phyloP scores from a whole-genome alignment of 305 asterid species.

The Fraxinus dipetala region DNA sequence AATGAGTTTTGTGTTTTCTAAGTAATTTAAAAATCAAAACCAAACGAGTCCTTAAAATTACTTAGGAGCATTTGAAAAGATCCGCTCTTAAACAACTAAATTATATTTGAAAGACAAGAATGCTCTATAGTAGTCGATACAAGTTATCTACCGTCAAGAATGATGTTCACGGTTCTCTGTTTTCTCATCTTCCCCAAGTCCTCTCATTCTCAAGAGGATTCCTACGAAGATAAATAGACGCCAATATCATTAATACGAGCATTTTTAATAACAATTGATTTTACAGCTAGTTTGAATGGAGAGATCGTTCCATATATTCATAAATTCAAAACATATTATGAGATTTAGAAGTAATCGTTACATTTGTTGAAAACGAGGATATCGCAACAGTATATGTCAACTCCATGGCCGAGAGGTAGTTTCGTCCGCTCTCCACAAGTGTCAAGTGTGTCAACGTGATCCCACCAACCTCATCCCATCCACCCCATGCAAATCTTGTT shows the following conservation, averaged over 20 bases:
- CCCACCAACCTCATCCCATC: conserved; percentile 20
- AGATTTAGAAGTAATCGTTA: not conserved
- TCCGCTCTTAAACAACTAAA: not conserved
- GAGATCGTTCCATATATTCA: not conserved
- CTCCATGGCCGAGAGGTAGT: conserved; percentile 32
- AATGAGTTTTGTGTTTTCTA: not conserved
- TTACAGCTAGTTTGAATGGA: not conserved
- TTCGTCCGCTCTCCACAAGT: conserved; percentile 23
- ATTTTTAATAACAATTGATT: not conserved
- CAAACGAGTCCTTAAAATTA: not conserved
- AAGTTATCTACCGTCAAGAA: not conserved
- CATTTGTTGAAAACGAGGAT: not conserved
- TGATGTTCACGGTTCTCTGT: not conserved
- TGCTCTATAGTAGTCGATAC: not conserved
- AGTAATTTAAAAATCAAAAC: not conserved
- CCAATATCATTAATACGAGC: not conserved
- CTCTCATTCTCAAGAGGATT: not conserved
- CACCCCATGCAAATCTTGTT: not conserved
- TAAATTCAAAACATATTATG: not conserved
- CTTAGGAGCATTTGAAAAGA: not conserved
- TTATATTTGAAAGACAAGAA: not conserved
- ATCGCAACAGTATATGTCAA: not conserved
- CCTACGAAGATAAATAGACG: not conserved
- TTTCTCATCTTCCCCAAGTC: not conserved
- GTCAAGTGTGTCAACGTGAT: conserved; percentile 10